Evolutionary conservation across 129 eudicot genomes (phyloP), one percentile per base, ranked within the genome.

Genomic region (Escallonia rubra): DNA sequence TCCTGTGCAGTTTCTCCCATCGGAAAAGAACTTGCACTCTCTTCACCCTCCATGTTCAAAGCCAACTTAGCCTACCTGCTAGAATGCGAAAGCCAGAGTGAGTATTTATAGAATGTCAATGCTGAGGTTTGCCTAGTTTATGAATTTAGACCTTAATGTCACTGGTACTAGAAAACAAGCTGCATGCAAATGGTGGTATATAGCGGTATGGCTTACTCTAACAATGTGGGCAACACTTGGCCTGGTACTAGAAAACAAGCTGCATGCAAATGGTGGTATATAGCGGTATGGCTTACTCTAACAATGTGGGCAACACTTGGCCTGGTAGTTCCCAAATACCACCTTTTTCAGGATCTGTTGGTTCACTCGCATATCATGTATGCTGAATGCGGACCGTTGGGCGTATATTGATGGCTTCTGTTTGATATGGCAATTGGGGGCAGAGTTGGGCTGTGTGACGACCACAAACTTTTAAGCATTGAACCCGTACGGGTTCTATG

Each of bases 1-100:
- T 84, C 95, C 77, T 81, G 90, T 8, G 87, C 83, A 45, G 83
- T 79, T 79, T 76, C 77, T 40, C 89, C 85, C 47, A 81, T 76
- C 2, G 85, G 79, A 45, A 79, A 82, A 43, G 59, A 43, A 42
- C 65, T 66, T 6, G 65, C 60, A 23, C 69, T 69, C 51, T 58
- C 50, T 44, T 78, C 61, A 0, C 63, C 66, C 65, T 67, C 81
- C 87, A 82, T 82, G 23, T 39, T 10, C 39, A 66, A 11, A 7
- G 14, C 57, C 14, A 7, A 12, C 57, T 52, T 52, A 11, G 14
- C 57, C 57, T 52, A 9, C 34, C 34, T 23, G 34, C 34, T 23
- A 23, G 34, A 23, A 23, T 23, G 34, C 1, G 34, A 23, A 23
- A 23, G 34, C 34, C 1, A 23, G 34, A 23, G 34, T 1, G 34